Percentiles rank a stretch among this genome's conserved stretches.
Conservation (phyloP, 2,329 filamentous ascomycete species). For the Akanthomyces uredinophilus region DNA sequence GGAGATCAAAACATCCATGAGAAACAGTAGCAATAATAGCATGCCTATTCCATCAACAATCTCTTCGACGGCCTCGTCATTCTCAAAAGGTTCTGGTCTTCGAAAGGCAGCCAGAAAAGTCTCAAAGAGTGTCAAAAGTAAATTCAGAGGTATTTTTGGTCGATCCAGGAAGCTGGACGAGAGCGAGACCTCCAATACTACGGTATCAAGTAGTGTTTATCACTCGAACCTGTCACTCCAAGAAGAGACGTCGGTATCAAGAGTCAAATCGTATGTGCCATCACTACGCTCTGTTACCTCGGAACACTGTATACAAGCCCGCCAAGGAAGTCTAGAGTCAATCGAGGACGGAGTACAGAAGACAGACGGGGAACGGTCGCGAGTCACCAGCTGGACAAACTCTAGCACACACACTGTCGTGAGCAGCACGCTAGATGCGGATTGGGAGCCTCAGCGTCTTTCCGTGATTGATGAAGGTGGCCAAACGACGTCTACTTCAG, state of each 20-base stretch:
- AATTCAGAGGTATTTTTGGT: slow-evolving; percentile 44
- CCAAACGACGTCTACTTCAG: slow-evolving; percentile 22
- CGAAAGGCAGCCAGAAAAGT: slow-evolving; percentile 54
- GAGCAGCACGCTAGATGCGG: slow-evolving; percentile 33
- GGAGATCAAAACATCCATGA: slow-evolving; percentile 45
- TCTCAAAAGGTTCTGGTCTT: slow-evolving; percentile 30
- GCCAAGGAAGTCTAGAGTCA: slow-evolving; percentile 51
- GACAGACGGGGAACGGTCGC: slow-evolving; percentile 49
- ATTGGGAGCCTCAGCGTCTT: slow-evolving; percentile 52
- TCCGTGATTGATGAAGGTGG: slow-evolving; percentile 59
- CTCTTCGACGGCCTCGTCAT: slow-evolving; percentile 22
- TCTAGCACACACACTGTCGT: slow-evolving; percentile 54
- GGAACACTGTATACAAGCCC: slow-evolving; percentile 44
- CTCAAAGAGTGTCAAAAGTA: slow-evolving; percentile 57
- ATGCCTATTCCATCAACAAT: slow-evolving; percentile 29
- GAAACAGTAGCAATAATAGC: slow-evolving; percentile 39
- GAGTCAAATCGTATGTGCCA: slow-evolving; percentile 44
- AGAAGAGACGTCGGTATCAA: slow-evolving; percentile 41
- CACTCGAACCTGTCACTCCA: slow-evolving; percentile 29
- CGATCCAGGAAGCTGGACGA: slow-evolving; percentile 21
- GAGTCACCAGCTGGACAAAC: slow-evolving; percentile 68
- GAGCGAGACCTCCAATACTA: slow-evolving; percentile 18
- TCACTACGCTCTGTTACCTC: slow-evolving; percentile 45
- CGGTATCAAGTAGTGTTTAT: slow-evolving; percentile 27
- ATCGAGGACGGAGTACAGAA: slow-evolving; percentile 35